These are phyloP conservation scores for Eustoma russellianum DNA, from an alignment of 257 asterid genomes.

Conservation along the genomic window DNA sequence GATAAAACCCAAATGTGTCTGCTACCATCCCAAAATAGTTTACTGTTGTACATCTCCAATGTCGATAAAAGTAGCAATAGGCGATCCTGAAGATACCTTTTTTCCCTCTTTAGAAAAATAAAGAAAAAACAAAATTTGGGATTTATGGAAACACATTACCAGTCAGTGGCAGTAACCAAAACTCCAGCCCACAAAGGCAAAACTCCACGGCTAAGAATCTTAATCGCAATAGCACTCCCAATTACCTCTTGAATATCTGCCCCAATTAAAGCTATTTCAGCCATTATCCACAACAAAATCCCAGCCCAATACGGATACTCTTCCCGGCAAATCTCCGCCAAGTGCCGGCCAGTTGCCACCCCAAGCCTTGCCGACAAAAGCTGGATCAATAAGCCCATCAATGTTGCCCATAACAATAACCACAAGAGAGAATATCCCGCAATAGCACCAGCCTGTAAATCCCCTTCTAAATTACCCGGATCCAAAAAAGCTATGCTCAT, in stretches of 20 bases:
- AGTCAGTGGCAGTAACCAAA: conserved; percentile 78
- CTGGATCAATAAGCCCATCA: conserved; percentile 83
- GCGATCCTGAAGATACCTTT: too few species aligned
- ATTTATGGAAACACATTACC: conserved; percentile 30
- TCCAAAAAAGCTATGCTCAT: conserved; percentile 91
- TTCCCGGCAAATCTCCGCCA: conserved; percentile 90
- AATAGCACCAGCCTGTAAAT: conserved; percentile 91
- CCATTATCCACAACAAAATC: conserved; percentile 77
- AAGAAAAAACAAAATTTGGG: neutral
- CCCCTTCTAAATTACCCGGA: conserved; percentile 96
- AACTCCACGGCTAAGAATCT: conserved; percentile 70
- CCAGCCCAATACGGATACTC: conserved; percentile 86
- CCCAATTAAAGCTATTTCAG: conserved; percentile 85
- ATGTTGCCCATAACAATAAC: conserved; percentile 88
- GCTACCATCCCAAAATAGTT: too few species aligned
- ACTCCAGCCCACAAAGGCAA: conserved; percentile 89
- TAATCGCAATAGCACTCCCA: conserved; percentile 92
- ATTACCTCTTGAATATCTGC: conserved; percentile 98
- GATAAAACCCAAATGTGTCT: too few species aligned
- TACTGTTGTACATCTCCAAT: too few species aligned
- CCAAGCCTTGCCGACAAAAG: conserved; percentile 70
- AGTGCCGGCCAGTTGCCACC: conserved; percentile 88
- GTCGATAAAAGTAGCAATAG: too few species aligned
- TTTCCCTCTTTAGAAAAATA: neutral
- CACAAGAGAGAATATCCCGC: conserved; percentile 88